Conservation (phyloP, 768 basidiomycete genomes). For the Boletus rex-veris region DNA sequence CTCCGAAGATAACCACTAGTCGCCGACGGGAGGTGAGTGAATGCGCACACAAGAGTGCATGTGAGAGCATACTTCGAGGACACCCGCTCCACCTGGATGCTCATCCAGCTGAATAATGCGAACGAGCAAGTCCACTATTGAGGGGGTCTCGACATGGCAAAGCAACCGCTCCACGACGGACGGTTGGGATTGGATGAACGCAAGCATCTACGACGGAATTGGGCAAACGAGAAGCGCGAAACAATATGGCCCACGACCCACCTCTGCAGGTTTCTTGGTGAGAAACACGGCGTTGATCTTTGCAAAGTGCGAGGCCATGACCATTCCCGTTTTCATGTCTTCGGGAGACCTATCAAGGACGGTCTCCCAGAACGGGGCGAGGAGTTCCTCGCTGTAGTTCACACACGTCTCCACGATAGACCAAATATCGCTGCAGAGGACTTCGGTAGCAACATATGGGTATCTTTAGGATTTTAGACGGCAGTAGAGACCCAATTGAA, state of each 20-base stretch:
- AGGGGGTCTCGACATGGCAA: constrained; percentile 80
- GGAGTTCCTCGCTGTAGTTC: constrained; percentile 62
- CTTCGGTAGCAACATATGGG: constrained; percentile 90
- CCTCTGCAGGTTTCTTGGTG: constrained; percentile 86
- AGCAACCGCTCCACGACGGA: constrained; percentile 79
- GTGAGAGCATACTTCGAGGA: constrained; percentile 73
- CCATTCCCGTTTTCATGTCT: constrained; percentile 83
- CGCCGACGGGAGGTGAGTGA: constrained; percentile 27
- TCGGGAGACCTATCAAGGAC: constrained; percentile 76
- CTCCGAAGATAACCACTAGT: constrained; percentile 85
- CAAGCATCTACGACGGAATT: constrained; percentile 68
- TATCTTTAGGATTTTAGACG: constrained; percentile 50
- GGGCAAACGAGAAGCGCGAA: constrained; percentile 14
- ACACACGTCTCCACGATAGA: constrained; percentile 90
- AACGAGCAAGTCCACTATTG: constrained; percentile 88
- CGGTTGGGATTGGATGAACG: constrained; percentile 84
- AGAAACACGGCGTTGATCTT: constrained; percentile 90
- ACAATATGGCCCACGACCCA: constrained; percentile 37
- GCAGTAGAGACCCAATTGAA: background rate
- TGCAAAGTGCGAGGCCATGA: constrained; percentile 90
- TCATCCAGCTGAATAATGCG: constrained; percentile 90
- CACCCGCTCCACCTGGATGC: constrained; percentile 72
- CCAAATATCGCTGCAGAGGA: constrained; percentile 94
- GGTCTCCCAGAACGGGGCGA: constrained; percentile 90
- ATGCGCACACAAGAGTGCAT: constrained; percentile 28